Conservation (phyloP, 2,329 filamentous ascomycete genomes). For the Xylaria sp. region DNA sequence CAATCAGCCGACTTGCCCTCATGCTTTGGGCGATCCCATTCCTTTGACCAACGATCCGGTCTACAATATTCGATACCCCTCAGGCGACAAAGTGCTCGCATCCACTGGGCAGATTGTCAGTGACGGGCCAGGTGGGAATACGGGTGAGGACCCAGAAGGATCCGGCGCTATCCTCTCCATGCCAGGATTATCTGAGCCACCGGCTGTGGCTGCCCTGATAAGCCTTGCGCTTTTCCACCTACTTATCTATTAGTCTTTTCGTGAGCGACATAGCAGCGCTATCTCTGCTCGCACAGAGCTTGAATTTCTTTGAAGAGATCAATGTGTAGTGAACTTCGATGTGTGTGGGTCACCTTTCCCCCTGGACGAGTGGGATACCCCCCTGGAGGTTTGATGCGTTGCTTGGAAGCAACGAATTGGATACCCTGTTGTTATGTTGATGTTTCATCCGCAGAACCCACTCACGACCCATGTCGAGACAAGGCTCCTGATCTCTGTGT, state of each 20-base stretch:
- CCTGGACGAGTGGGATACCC: conserved; percentile 14
- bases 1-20: conserved; percentile 50
- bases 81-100: conserved; percentile 39
- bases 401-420: conserved; percentile 8
- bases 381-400: conserved; percentile 4
- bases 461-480: neutral
- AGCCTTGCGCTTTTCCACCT: conserved; percentile 10
- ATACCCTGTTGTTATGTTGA: conserved; percentile 16
- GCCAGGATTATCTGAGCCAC: conserved; percentile 8
- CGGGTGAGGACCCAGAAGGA: neutral
- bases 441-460: conserved; percentile 9
- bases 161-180: conserved; percentile 4
- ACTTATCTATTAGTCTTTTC: neutral
- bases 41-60: conserved; percentile 38
- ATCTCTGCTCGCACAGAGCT: neutral
- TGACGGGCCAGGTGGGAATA: neutral
- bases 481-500: neutral
- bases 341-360: neutral
- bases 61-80: conserved; percentile 48
- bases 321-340: conserved; percentile 8
- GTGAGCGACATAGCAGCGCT: neutral
- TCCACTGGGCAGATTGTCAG: conserved; percentile 29
- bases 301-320: neutral
- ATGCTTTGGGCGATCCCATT: conserved; percentile 37
- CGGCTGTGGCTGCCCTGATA: conserved; percentile 5